Percentiles rank a stretch among this genome's conserved stretches.
phyloP scores from a whole-genome alignment of 331 rosid species.

The Quercus tomentella region DNA sequence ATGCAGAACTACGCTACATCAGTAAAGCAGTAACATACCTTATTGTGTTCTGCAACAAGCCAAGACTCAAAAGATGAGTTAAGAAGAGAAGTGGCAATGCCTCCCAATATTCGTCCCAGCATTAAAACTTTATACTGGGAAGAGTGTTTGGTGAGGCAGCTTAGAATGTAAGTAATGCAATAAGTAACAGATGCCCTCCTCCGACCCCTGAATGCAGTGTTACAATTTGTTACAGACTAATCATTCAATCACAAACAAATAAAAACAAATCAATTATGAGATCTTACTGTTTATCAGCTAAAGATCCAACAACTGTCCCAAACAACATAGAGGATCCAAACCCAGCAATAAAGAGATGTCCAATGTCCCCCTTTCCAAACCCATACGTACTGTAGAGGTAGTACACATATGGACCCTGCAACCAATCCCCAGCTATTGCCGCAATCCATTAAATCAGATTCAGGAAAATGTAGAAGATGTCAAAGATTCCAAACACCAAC shows the following conservation, averaged over 20 bases:
- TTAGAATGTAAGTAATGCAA: constrained; percentile 88
- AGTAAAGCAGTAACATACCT: constrained; percentile 39
- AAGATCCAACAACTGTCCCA: constrained; percentile 96
- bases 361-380: constrained; percentile 86
- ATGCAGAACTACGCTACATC: neutral
- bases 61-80: constrained; percentile 97
- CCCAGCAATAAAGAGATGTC: constrained; percentile 97
- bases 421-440: constrained; percentile 96
- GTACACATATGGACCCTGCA: constrained; percentile 99
- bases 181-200: constrained; percentile 96
- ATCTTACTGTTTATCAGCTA: constrained; percentile 97
- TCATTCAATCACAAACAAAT: neutral
- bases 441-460: constrained; percentile 22
- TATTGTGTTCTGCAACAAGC: constrained; percentile 99
- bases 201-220: constrained; percentile 69
- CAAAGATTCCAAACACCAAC: neutral
- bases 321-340: constrained; percentile 98
- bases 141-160: constrained; percentile 98
- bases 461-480: neutral
- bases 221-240: constrained; percentile 7
- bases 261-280: constrained; percentile 3
- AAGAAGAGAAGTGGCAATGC: constrained; percentile 97
- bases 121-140: constrained; percentile 83
- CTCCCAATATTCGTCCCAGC: constrained; percentile 98
- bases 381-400: constrained; percentile 90